Base-by-base conservation (phyloP, 2,329 filamentous ascomycete species). In the Xylaria hypoxylon region DNA sequence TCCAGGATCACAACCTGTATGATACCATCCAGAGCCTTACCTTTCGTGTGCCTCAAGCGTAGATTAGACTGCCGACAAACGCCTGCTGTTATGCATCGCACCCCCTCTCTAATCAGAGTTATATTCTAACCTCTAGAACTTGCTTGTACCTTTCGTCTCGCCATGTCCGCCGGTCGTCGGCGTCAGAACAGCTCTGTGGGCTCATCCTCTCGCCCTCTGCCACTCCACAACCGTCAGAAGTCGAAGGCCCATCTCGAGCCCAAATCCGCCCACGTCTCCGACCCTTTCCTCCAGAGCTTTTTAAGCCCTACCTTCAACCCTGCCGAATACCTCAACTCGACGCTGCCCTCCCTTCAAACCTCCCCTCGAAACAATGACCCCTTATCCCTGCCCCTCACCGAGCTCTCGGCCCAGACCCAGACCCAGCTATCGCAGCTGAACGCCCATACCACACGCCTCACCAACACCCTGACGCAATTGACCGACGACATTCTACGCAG, bases 401-500 rank as follows among this genome's bases (percentile, higher is more conserved):
- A 95, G 67, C 81, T 97, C 58, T 94, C 93, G 1, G 85, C 89
- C 0, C 92, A 94, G 76, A 91, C 94, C 0, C 94, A 97, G 79
- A 85, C 89, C 3, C 85, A 96, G n/a, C 85, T 97, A 52, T 92
- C 94, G 1, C 92, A 95, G 75, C 88, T 98, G 74, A 96, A 92
- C 76, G 91, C 93, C 8, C 93, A 97, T 77, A 97, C 94, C 1
- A 91, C 93, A 19, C 88, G 94, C 51, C 83, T 97, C 7, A 93
- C 94, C 15, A 89, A 86, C 60, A 92, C 90, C 51, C 85, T 99
- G 64, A 97, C 94, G 35, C 90, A 95, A 75, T 84, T 98, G 66
- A 97, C 96, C 11, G 95, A 99, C 78, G 96, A 98, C 72, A 98
- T 99, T 69, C 80, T 99, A 68, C 88, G 96, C 64, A 94, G 93